Evolutionary conservation across 176 grass and related monocot species (phyloP).

Genomic region (Triticum turgidum): DNA sequence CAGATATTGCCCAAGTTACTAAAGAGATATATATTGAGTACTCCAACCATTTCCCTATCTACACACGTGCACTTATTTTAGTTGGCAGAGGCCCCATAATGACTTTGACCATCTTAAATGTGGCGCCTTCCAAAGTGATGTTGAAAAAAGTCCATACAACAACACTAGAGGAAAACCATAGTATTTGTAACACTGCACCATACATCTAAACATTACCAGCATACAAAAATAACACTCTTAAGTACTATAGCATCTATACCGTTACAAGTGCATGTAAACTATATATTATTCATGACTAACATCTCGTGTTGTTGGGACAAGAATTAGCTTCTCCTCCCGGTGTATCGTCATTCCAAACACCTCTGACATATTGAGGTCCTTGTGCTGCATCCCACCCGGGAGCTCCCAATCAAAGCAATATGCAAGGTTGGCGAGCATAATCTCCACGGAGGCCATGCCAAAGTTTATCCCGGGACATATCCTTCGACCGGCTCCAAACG

Average conservation of each 20-base stretch:
- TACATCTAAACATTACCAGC: too few relatives aligned
- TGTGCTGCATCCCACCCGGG: background rate
- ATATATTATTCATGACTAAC: background rate
- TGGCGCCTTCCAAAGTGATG: too few relatives aligned
- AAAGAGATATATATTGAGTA: too few relatives aligned
- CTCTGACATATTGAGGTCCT: background rate
- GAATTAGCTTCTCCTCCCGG: background rate
- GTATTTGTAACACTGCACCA: too few relatives aligned
- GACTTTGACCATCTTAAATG: too few relatives aligned
- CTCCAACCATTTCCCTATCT: too few relatives aligned
- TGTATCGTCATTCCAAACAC: background rate
- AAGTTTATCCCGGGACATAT: background rate
- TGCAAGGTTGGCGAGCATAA: conserved; percentile 2
- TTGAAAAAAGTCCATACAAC: too few relatives aligned
- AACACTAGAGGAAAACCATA: too few relatives aligned
- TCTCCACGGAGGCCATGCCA: background rate
- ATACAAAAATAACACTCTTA: background rate
- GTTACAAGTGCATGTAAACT: background rate
- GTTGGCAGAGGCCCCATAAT: too few relatives aligned
- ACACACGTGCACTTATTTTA: too few relatives aligned
- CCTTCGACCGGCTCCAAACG: background rate
- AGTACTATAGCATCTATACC: background rate
- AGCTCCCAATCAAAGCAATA: background rate
- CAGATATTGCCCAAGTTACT: too few relatives aligned
- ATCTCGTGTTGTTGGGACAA: background rate